Percentiles rank a stretch among this genome's conserved stretches.
Conservation (phyloP, 78 protist genomes). For the Dictyostelium purpureum region DNA sequence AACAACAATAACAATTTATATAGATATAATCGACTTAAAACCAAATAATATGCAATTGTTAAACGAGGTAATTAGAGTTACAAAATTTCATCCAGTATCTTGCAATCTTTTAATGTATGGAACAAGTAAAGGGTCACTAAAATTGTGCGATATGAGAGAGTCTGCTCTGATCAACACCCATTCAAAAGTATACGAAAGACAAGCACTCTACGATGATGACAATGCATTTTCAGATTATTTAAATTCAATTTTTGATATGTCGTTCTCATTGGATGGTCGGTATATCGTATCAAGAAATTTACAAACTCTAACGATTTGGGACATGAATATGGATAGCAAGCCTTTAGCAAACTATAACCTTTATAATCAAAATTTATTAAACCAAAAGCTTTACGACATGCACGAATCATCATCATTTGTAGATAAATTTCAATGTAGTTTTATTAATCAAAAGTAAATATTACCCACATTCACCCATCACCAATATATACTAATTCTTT, state of each 20-base stretch:
- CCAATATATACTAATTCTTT: too few species aligned
- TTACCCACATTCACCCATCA: too few species aligned
- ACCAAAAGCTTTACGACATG: slow-evolving; percentile 32
- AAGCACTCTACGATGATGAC: slow-evolving; percentile 13
- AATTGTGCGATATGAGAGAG: slow-evolving; percentile 49
- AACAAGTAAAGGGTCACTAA: slow-evolving; percentile 47
- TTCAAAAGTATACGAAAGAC: slow-evolving; percentile 29
- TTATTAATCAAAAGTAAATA: slow-evolving; percentile 31
- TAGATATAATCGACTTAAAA: slow-evolving; percentile 65
- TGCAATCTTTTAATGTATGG: slow-evolving; percentile 54
- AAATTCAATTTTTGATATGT: slow-evolving; percentile 43
- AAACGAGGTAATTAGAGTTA: slow-evolving; percentile 60
- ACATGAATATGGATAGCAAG: slow-evolving; percentile 29
- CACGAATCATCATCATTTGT: slow-evolving; percentile 51
- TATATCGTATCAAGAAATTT: slow-evolving; percentile 38
- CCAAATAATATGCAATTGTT: slow-evolving; percentile 57
- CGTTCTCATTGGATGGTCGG: slow-evolving; percentile 55
- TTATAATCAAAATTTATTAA: slow-evolving; percentile 31
- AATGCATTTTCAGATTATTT: slow-evolving; percentile 48
- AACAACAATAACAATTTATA: neutral
- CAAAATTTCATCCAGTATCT: slow-evolving; percentile 61
- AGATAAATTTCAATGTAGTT: slow-evolving; percentile 58
- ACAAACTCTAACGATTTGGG: slow-evolving; percentile 69
- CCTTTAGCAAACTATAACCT: slow-evolving; percentile 46
- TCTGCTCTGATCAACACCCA: slow-evolving; percentile 13